Evolutionary conservation across 805 yeast genomes (phyloP).

Genomic region (Candida parachauliodes): DNA sequence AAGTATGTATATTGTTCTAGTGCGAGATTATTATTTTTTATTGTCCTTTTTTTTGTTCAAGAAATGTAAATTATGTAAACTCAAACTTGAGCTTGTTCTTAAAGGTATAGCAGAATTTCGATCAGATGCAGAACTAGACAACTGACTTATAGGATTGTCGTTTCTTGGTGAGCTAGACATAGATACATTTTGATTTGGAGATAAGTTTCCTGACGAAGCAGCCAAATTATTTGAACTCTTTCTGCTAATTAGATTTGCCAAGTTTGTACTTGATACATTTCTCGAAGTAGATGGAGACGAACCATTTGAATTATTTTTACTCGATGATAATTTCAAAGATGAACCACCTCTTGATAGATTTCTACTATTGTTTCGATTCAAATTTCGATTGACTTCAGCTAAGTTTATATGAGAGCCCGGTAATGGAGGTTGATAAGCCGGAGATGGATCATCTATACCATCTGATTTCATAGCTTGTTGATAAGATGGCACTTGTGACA

Average conservation of each 20-base stretch:
- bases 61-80: slow-evolving; percentile 28
- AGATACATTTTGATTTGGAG: slow-evolving; percentile 8
- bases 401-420: slow-evolving; percentile 38
- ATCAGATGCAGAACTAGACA: slow-evolving; percentile 30
- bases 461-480: slow-evolving; percentile 67
- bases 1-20: too few species aligned
- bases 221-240: slow-evolving; percentile 3
- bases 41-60: slow-evolving; percentile 29
- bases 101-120: slow-evolving; percentile 22
- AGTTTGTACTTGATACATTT: slow-evolving; percentile 6
- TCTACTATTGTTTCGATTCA: slow-evolving; percentile 6
- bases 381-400: slow-evolving; percentile 24
- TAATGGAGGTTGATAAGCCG: slow-evolving; percentile 59
- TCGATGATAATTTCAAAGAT: slow-evolving; percentile 20
- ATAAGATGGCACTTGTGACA: slow-evolving; percentile 82
- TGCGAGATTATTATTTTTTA: too few species aligned
- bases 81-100: slow-evolving; percentile 20
- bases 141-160: slow-evolving; percentile 15
- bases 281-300: slow-evolving; percentile 24
- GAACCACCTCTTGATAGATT: slow-evolving; percentile 23
- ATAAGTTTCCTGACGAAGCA: slow-evolving; percentile 1
- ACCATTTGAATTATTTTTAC: slow-evolving; percentile 21
- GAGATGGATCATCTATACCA: slow-evolving; percentile 54
- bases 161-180: slow-evolving; percentile 10
- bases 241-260: slow-evolving; percentile 6